Evolutionary conservation across 495 filamentous ascomycete species (phyloP).

Genomic region (Pseudotulostoma volvatum): DNA sequence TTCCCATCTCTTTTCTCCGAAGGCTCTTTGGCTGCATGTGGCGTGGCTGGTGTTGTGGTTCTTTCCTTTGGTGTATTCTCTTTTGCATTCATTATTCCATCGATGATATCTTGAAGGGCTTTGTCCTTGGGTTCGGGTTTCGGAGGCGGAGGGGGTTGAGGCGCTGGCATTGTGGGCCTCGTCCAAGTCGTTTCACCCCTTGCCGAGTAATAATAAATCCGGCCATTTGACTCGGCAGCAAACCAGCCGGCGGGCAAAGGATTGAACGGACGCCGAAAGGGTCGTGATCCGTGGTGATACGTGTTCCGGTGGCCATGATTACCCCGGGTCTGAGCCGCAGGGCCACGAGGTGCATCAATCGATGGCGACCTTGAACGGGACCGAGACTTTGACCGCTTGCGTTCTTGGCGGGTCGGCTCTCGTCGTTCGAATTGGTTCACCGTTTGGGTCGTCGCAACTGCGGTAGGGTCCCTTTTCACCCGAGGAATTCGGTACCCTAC

Average conservation of each 20-base stretch:
- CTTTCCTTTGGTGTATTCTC: slow-evolving; percentile 50
- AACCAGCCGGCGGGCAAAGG: slow-evolving; percentile 71
- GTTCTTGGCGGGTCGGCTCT: slow-evolving; percentile 45
- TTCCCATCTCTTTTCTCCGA: slow-evolving; percentile 45
- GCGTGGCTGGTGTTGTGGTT: slow-evolving; percentile 30
- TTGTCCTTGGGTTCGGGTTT: slow-evolving; percentile 51
- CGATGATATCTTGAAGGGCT: slow-evolving; percentile 68
- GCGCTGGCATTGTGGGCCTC: slow-evolving; percentile 49
- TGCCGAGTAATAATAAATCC: slow-evolving; percentile 65
- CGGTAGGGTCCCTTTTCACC: slow-evolving; percentile 47
- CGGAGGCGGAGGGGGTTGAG: slow-evolving; percentile 41
- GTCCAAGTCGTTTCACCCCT: slow-evolving; percentile 65
- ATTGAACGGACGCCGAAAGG: slow-evolving; percentile 37
- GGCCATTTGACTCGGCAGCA: slow-evolving; percentile 48
- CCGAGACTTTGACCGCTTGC: slow-evolving; percentile 33
- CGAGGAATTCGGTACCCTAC: slow-evolving; percentile 92
- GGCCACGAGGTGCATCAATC: slow-evolving; percentile 34
- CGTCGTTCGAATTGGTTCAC: slow-evolving; percentile 53
- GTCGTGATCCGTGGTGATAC: slow-evolving; percentile 42
- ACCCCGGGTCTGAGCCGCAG: slow-evolving; percentile 38
- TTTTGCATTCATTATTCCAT: slow-evolving; percentile 57
- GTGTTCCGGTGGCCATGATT: slow-evolving; percentile 45
- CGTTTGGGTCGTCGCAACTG: slow-evolving; percentile 20
- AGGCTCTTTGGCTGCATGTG: slow-evolving; percentile 32
- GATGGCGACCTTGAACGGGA: slow-evolving; percentile 38